These are phyloP conservation scores for Diaporthe vaccinii DNA, from an alignment of 2,329 filamentous ascomycete genomes.

Conservation along the genomic window DNA sequence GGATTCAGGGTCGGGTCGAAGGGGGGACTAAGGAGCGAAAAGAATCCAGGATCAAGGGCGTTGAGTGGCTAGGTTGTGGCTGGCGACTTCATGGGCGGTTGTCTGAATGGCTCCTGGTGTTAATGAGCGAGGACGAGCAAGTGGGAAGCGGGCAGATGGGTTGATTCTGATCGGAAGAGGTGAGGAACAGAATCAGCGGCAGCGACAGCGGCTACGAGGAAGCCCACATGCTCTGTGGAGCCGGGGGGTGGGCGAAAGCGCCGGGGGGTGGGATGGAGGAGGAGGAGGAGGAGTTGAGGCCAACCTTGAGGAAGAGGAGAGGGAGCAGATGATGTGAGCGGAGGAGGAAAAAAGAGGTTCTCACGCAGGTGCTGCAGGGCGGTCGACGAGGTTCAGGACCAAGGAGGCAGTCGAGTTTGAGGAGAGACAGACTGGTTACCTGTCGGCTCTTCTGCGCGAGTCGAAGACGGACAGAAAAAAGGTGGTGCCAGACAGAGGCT, in stretches of 20 bases:
- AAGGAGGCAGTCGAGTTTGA: slow-evolving; percentile 21
- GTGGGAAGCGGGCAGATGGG: slow-evolving; percentile 31
- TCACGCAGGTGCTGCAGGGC: slow-evolving; percentile 30
- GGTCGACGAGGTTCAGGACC: slow-evolving; percentile 19
- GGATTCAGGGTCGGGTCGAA: slow-evolving; percentile 34
- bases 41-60: slow-evolving; percentile 30
- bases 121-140: slow-evolving; percentile 38
- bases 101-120: slow-evolving; percentile 26
- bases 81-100: slow-evolving; percentile 38
- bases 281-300: slow-evolving; percentile 31
- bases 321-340: neutral
- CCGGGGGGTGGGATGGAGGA: slow-evolving; percentile 19
- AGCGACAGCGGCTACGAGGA: slow-evolving; percentile 30
- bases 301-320: neutral
- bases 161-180: slow-evolving; percentile 8
- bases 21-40: slow-evolving; percentile 32
- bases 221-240: slow-evolving; percentile 37
- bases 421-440: slow-evolving; percentile 30
- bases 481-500: slow-evolving; percentile 39
- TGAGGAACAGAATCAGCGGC: slow-evolving; percentile 36
- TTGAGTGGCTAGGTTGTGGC: slow-evolving; percentile 30
- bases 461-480: slow-evolving; percentile 40
- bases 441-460: slow-evolving; percentile 34
- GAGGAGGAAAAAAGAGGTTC: slow-evolving; percentile 23
- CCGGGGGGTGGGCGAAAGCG: slow-evolving; percentile 11